phyloP scores from a whole-genome alignment of 1,139 yeast species.

The Hyphopichia pseudoburtonii region DNA sequence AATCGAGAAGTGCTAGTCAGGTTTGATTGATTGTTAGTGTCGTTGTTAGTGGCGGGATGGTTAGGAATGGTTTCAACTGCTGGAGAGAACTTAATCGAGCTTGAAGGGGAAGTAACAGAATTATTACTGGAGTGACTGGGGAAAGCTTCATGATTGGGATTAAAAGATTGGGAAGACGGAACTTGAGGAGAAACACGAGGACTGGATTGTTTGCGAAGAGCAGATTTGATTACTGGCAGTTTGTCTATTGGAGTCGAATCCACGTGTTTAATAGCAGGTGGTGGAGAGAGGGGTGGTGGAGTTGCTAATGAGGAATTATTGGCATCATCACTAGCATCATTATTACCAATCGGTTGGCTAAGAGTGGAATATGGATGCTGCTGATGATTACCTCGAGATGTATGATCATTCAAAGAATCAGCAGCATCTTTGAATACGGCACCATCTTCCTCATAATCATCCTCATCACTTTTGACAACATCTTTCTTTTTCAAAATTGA shows the following conservation, averaged over 20 bases:
- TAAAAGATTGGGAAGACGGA: not conserved
- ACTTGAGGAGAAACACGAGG: not conserved
- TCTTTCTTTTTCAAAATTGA: conserved; percentile 36
- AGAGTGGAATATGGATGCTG: not conserved
- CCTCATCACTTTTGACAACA: conserved; percentile 7
- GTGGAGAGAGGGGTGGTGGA: too few species aligned
- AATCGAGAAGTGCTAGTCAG: not conserved
- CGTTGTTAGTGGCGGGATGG: conserved; percentile 5
- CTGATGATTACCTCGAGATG: not conserved
- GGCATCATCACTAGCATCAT: too few species aligned
- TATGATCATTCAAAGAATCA: not conserved
- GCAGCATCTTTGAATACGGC: conserved; percentile 12
- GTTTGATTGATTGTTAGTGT: not conserved
- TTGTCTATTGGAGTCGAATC: not conserved
- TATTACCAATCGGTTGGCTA: too few species aligned
- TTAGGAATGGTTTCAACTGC: conserved; percentile 42
- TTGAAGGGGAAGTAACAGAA: conserved; percentile 20
- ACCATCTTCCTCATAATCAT: conserved; percentile 8
- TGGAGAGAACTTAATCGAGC: conserved; percentile 41
- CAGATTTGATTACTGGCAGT: too few species aligned
- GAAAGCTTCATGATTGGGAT: not conserved
- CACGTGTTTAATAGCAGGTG: too few species aligned
- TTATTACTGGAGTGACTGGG: conserved; percentile 8
- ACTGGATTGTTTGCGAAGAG: not conserved
- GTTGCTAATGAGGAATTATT: not conserved